Base-by-base conservation (phyloP, 2,329 filamentous ascomycete species). In the Parastagonospora nodorum region DNA sequence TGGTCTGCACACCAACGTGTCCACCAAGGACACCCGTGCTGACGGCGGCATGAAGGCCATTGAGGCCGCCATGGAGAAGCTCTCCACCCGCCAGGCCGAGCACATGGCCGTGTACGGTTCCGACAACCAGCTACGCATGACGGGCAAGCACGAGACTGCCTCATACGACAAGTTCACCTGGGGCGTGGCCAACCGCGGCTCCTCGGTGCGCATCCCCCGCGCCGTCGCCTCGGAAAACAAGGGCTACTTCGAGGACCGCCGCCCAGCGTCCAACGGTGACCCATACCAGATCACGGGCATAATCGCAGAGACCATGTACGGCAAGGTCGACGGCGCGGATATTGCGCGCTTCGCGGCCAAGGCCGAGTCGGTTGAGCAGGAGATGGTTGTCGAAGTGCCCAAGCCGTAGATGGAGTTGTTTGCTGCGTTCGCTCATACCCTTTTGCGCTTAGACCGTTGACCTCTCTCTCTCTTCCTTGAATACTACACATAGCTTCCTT, bases 11-110 rank as follows among this genome's bases (percentile, higher is more conserved):
- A 88, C 82, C 82, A 95, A 97, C 85, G 94, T 97, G 75, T 96
- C 90, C 40, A 93, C 90, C 68, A 85, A 88, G 76, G 86, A 88
- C 67, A 99, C 94, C 85, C 91, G 94, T 69, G 82, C 81, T 48
- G 91, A 96, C 62, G 92, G 92, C 68, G 94, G 94, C 74, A 94
- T 97, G 88, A 95, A 96, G 86, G 78, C 84, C 77, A 99, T 99
- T 62, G 92, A 97, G 73, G 74, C 72, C 31, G 82, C 92, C 90
- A 85, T 82, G 75, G 78, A 82, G 73, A 78, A 79, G 71, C 77
- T 82, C 33, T 69, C 75, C 48, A 69, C 64, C 50, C 77, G 79
- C 64, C 79, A 82, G 63, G 73, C 68, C 51, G 79, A 81, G 69
- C 79, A 82, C 76, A 96, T 96, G 78, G 87, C 88, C 64, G 92